phyloP scores from a whole-genome alignment of 331 rosid genomes.

The Quercus tomentella region DNA sequence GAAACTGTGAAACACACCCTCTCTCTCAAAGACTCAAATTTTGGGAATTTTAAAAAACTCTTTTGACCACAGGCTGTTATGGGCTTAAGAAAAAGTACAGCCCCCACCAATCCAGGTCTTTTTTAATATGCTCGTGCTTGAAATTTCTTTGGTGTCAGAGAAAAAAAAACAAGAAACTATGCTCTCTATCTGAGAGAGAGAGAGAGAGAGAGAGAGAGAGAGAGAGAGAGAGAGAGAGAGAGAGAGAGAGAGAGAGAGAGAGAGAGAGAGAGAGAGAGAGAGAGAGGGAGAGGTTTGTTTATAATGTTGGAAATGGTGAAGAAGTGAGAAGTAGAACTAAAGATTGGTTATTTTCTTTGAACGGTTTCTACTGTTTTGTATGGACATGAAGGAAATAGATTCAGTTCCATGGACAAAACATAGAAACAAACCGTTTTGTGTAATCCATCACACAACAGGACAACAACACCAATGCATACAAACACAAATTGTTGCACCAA shows the following conservation, averaged over 20 bases:
- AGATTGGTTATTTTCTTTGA: slow-evolving; percentile 22
- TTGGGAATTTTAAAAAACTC: background rate
- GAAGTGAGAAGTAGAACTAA: slow-evolving; percentile 26
- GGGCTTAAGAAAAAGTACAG: slow-evolving; percentile 21
- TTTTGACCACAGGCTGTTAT: slow-evolving; percentile 24
- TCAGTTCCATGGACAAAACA: slow-evolving; percentile 44
- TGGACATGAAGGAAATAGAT: slow-evolving; percentile 51
- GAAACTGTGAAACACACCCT: background rate
- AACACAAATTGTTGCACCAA: slow-evolving; percentile 36
- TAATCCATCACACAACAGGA: slow-evolving; percentile 52
- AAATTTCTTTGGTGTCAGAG: slow-evolving; percentile 45
- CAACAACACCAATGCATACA: slow-evolving; percentile 61
- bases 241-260: slow-evolving; percentile 21
- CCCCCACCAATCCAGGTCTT: slow-evolving; percentile 31
- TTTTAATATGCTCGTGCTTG: slow-evolving; percentile 30
- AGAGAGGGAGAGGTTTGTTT: background rate
- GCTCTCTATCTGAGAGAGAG: slow-evolving; percentile 19
- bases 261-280: slow-evolving; percentile 13
- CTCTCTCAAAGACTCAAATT: background rate
- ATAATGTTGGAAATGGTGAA: slow-evolving; percentile 56
- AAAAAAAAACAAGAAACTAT: slow-evolving; percentile 30
- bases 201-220: slow-evolving; percentile 14
- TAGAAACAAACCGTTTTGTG: slow-evolving; percentile 36
- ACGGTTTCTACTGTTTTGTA: slow-evolving; percentile 54
- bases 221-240: slow-evolving; percentile 19